Evolutionary conservation across 202 grass and related monocot genomes (phyloP).

Genomic region (Carex arenaria): DNA sequence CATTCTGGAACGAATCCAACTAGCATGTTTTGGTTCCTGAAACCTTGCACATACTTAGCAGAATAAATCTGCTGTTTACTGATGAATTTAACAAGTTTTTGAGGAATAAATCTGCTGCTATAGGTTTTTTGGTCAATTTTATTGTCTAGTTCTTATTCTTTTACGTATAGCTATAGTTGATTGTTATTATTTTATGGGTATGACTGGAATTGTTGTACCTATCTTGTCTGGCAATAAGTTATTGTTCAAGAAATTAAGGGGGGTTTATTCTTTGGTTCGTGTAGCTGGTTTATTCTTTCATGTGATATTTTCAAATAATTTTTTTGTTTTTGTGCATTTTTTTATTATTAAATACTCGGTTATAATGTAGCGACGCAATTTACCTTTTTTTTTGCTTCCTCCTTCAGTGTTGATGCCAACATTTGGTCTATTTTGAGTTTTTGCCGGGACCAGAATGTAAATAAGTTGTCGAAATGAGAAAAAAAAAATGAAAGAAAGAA

Average conservation of each 20-base stretch:
- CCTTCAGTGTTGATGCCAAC: background rate
- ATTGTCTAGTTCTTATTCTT: background rate
- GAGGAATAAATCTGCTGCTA: background rate
- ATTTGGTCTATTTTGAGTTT: background rate
- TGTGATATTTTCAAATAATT: background rate
- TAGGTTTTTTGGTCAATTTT: conserved; percentile 10
- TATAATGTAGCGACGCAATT: background rate
- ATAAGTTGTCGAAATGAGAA: background rate
- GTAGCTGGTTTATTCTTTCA: background rate
- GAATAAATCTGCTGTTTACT: conserved; percentile 32
- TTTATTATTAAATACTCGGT: background rate
- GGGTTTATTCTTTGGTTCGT: background rate
- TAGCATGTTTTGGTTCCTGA: conserved; percentile 95
- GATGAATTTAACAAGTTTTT: background rate
- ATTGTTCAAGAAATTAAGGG: conserved; percentile 2
- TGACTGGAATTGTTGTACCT: background rate
- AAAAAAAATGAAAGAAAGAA: too few relatives aligned
- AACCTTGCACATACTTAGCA: conserved; percentile 74
- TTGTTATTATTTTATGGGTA: conserved; percentile 26
- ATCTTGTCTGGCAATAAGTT: conserved; percentile 22
- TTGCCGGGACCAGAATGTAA: background rate
- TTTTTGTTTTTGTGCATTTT: background rate
- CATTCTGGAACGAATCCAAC: conserved; percentile 56
- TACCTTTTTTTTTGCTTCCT: background rate
- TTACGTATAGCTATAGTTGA: conserved; percentile 25